Evolutionary conservation across 2,329 filamentous ascomycete species (phyloP).

Genomic region (Beauveria brongniartii): DNA sequence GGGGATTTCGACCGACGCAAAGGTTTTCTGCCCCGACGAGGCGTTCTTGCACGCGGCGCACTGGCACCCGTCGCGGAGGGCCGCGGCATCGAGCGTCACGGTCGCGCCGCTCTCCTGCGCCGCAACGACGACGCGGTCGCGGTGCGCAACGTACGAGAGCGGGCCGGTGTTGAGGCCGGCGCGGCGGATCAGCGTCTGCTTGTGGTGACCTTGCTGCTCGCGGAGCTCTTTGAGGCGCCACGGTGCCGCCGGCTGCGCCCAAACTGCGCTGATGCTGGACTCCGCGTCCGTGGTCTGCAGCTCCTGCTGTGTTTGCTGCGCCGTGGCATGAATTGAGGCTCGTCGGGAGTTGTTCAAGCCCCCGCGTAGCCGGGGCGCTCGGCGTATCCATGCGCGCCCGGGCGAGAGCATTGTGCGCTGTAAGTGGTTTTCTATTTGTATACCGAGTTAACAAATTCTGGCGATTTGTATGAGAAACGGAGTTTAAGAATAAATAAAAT

Average conservation of each 20-base stretch:
- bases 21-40: slow-evolving; percentile 52
- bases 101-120: not conserved
- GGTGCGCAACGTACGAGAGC: not conserved
- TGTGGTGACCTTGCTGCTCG: slow-evolving; percentile 1
- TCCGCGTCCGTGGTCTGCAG: not conserved
- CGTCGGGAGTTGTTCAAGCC: not conserved
- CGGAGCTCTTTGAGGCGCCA: slow-evolving; percentile 6
- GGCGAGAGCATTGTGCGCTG: not conserved
- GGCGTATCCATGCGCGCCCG: not conserved
- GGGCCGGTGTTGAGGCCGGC: not conserved
- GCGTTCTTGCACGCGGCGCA: slow-evolving; percentile 46
- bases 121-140: not conserved
- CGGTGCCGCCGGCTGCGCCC: not conserved
- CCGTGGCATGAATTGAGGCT: not conserved
- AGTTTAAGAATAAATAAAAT: not conserved
- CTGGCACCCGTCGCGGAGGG: slow-evolving; percentile 46
- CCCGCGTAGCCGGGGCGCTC: not conserved
- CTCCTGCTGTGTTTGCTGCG: not conserved
- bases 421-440: not conserved
- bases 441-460: too few relatives aligned
- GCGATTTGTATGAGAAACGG: too few relatives aligned
- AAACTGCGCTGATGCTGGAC: not conserved
- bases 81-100: slow-evolving; percentile 17
- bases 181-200: not conserved
- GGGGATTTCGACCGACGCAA: slow-evolving; percentile 34